phyloP scores from a whole-genome alignment of 2,329 filamentous ascomycete genomes.

The Onygenales sp. region DNA sequence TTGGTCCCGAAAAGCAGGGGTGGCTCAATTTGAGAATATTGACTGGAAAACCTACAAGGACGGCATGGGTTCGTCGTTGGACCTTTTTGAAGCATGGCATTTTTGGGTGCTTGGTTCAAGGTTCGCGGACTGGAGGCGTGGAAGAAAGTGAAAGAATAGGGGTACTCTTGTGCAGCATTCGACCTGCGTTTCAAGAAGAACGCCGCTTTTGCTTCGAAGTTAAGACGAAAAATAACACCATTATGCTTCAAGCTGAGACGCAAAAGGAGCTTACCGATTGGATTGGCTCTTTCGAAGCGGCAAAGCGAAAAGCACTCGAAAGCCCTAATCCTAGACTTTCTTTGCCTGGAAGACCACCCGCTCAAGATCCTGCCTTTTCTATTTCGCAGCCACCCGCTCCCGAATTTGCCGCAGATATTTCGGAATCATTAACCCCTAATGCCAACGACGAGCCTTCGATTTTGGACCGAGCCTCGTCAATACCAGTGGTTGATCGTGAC shows the following conservation, averaged over 20 bases:
- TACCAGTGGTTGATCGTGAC: slow-evolving; percentile 57
- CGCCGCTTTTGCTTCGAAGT: slow-evolving; percentile 96
- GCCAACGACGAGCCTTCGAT: slow-evolving; percentile 44
- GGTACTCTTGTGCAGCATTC: slow-evolving; percentile 84
- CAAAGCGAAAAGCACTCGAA: slow-evolving; percentile 86
- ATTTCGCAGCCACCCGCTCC: slow-evolving; percentile 81
- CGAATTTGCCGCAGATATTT: slow-evolving; percentile 75
- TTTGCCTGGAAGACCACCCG: slow-evolving; percentile 32
- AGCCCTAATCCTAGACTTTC: slow-evolving; percentile 47
- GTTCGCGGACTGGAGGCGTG: slow-evolving; percentile 68
- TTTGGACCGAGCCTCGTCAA: slow-evolving; percentile 53
- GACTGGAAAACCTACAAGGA: slow-evolving; percentile 78
- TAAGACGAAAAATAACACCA: slow-evolving; percentile 89
- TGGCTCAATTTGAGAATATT: slow-evolving; percentile 81
- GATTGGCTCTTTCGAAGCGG: slow-evolving; percentile 86
- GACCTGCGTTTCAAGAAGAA: slow-evolving; percentile 85
- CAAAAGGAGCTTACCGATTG: slow-evolving; percentile 88
- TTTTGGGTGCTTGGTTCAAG: slow-evolving; percentile 87
- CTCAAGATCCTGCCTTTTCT: slow-evolving; percentile 69
- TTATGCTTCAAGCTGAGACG: slow-evolving; percentile 85
- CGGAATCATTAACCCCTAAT: slow-evolving; percentile 54
- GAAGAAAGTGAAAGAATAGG: slow-evolving; percentile 95
- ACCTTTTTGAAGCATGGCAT: slow-evolving; percentile 94
- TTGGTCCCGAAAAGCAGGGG: slow-evolving; percentile 71
- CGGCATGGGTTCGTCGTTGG: slow-evolving; percentile 87